Conservation (phyloP, 768 basidiomycete genomes). For the Tephrocybe rancida region DNA sequence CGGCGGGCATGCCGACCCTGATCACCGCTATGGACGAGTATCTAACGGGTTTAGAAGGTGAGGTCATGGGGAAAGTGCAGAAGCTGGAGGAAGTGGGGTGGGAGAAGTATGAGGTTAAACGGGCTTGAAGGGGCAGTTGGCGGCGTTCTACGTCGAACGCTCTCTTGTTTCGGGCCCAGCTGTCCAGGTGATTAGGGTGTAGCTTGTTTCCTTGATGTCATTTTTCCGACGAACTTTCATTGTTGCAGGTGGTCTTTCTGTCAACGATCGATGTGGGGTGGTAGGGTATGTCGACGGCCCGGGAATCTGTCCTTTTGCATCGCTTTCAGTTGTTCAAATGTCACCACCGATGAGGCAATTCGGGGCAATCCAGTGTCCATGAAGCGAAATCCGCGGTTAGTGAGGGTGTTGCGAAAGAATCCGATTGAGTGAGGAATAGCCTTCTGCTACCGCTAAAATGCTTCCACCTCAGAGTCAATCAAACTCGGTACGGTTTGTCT, state of each 20-base stretch:
- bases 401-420: too few relatives aligned
- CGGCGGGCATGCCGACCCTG: slow-evolving; percentile 65
- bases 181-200: slow-evolving; percentile 9
- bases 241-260: background rate
- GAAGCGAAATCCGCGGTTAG: background rate
- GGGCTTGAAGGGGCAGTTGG: slow-evolving; percentile 17
- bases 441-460: background rate
- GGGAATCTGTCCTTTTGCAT: slow-evolving; percentile 1
- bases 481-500: too few relatives aligned
- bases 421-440: background rate
- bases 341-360: background rate
- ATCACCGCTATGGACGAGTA: slow-evolving; percentile 73
- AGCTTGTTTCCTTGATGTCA: slow-evolving; percentile 13
- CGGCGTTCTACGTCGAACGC: background rate
- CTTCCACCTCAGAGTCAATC: background rate
- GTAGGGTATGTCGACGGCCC: slow-evolving; percentile 5
- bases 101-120: slow-evolving; percentile 72
- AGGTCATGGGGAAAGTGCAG: slow-evolving; percentile 81
- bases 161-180: background rate
- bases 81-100: slow-evolving; percentile 80
- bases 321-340: background rate
- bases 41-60: slow-evolving; percentile 64
- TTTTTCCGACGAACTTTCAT: slow-evolving; percentile 11
- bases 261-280: background rate
- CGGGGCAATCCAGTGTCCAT: background rate